These are phyloP conservation scores for Pyrenochaeta sp. DNA, from an alignment of 2,329 filamentous ascomycete genomes.

Conservation along the genomic window DNA sequence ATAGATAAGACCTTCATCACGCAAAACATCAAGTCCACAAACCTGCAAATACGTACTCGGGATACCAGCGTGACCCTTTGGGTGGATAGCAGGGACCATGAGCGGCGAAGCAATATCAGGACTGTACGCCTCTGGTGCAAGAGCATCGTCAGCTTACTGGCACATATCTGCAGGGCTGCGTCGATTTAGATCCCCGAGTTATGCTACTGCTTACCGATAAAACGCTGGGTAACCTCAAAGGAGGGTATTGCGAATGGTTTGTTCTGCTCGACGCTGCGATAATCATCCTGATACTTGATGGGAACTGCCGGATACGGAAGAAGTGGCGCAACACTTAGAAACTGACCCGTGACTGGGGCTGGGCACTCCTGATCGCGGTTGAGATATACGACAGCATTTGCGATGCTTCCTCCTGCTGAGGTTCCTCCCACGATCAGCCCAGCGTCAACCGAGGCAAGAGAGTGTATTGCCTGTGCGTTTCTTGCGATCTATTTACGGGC, in stretches of 20 bases:
- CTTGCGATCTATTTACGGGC: too few species aligned
- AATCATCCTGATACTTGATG: background rate
- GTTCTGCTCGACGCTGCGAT: background rate
- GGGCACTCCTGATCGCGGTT: background rate
- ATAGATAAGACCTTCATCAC: background rate
- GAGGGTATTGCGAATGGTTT: too few species aligned
- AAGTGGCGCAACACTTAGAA: background rate
- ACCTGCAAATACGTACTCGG: background rate
- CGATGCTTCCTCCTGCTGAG: background rate
- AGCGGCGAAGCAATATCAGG: too few species aligned
- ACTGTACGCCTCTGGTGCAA: too few species aligned
- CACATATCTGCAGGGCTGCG: too few species aligned
- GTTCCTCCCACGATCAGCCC: background rate
- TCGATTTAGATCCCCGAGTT: too few species aligned
- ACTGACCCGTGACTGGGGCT: background rate
- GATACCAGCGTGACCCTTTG: background rate
- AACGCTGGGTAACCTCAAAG: too few species aligned
- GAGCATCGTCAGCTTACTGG: too few species aligned
- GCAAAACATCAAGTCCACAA: background rate
- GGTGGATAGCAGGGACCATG: too few species aligned
- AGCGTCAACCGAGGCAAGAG: too few species aligned
- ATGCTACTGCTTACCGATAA: too few species aligned
- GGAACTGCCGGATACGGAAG: background rate
- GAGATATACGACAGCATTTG: background rate
- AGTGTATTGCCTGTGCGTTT: too few species aligned